Evolutionary conservation across 2,329 filamentous ascomycete genomes (phyloP), one percentile per base, ranked within the genome.

Genomic region (Xylaria polymorpha): DNA sequence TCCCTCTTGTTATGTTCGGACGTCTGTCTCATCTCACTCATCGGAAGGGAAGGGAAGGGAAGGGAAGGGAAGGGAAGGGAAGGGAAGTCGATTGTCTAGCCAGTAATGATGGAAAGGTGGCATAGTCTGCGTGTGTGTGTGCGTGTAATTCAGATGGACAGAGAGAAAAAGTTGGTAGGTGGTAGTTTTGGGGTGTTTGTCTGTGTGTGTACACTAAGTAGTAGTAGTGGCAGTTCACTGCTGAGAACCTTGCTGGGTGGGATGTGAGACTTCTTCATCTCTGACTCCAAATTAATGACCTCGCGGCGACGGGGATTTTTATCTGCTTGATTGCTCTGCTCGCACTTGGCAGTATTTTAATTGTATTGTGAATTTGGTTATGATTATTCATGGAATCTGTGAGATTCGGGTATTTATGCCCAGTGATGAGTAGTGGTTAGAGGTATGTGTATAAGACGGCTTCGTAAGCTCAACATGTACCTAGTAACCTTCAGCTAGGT

Each of bases 161-260:
- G 57, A 53, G 32, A 18, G 25, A 29, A 29, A 29, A 56, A 50
- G 29, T 39, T 48, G 46, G 59, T 53, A 43, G 59, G 22, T 15
- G 62, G 61, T 10, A 25, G 15, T 50, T 3, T 43, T 15, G 60
- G 25, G 55, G 35, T 60, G n/a, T 58, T 48, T 41, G 15, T 29
- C 25, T 29, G 25, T 29, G 25, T 56, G 20, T 70, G 64, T 66
- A 66, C 46, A 62, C 41, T 71, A 29, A 29, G 25, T 29, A 69
- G 46, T 70, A 44, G 22, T 44, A 44, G 41, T 44, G 2, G 25
- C 25, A 4, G 25, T 51, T 35, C 51, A 48, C 25, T 37, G 22
- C 46, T 32, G 58, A 29, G 9, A 18, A 53, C 41, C 41, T 51
- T 63, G 51, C 37, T 51, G n/a, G 41, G 3, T 4, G 41, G 39